A percentile compares a stretch with the other conserved stretches of the same genome.
phyloP scores from a whole-genome alignment of 78 protist genomes.

The Protostelium mycophagum region DNA sequence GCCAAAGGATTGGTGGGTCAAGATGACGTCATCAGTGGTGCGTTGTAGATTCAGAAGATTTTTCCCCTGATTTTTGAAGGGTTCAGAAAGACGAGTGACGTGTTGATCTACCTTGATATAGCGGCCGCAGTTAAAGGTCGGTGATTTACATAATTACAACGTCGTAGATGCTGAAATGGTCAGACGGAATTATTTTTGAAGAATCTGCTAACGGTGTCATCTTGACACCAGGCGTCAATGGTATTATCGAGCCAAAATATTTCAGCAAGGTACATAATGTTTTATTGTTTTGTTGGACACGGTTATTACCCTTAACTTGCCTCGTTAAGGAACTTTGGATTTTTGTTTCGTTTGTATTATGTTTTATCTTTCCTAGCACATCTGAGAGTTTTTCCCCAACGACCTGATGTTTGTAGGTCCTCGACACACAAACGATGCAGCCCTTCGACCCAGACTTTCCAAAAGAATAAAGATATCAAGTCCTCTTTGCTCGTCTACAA shows the following conservation, averaged over 20 bases:
- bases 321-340: background rate
- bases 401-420: background rate
- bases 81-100: conserved; percentile 20
- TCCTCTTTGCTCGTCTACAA: too few relatives aligned
- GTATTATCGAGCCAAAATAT: conserved; percentile 15
- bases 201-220: conserved; percentile 43
- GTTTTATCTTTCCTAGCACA: too few relatives aligned
- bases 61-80: too few relatives aligned
- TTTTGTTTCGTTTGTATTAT: background rate
- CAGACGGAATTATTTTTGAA: conserved; percentile 30
- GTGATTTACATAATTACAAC: background rate
- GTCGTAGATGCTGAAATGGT: background rate
- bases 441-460: background rate
- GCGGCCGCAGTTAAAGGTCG: background rate
- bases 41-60: too few relatives aligned
- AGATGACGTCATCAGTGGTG: conserved; percentile 19
- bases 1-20: conserved; percentile 44
- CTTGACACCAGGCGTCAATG: conserved; percentile 37
- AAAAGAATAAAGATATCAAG: too few relatives aligned
- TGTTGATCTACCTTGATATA: conserved; percentile 45
- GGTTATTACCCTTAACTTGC: too few relatives aligned
- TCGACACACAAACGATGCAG: background rate
- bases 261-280: conserved; percentile 11
- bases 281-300: too few relatives aligned
- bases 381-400: too few relatives aligned